These are phyloP conservation scores for Paecilomyces niveus DNA, from an alignment of 2,329 filamentous ascomycete genomes.

Conservation along the genomic window DNA sequence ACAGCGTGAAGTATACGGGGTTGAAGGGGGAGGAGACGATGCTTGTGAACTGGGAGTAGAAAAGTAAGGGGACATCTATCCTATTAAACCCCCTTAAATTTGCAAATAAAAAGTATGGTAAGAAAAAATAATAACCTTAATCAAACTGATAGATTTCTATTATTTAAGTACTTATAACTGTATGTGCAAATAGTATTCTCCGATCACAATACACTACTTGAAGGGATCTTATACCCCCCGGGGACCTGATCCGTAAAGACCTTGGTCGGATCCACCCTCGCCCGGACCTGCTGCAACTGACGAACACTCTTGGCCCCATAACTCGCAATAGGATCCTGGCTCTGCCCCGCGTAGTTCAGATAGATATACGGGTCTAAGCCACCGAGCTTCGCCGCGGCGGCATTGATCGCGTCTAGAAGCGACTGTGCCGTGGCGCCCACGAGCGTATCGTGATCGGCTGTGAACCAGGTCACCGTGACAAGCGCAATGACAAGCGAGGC, in stretches of 20 bases:
- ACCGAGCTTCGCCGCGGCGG: neutral
- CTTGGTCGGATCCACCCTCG: neutral
- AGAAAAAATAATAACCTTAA: too few species aligned
- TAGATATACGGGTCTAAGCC: conserved; percentile 1
- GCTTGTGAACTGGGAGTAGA: conserved; percentile 4
- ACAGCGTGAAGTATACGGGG: conserved; percentile 5
- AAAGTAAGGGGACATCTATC: too few species aligned
- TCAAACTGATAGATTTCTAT: neutral
- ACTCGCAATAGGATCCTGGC: conserved; percentile 2
- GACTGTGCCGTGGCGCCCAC: neutral
- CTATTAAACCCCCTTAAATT: too few species aligned
- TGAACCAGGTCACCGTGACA: neutral
- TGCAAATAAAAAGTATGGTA: too few species aligned
- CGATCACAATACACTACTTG: neutral
- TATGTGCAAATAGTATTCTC: neutral
- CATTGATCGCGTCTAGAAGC: neutral
- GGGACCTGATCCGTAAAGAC: conserved; percentile 2
- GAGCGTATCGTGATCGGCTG: neutral
- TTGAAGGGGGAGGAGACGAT: conserved; percentile 6
- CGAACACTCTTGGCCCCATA: conserved; percentile 1
- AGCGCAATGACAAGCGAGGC: conserved; percentile 1
- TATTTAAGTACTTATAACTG: neutral
- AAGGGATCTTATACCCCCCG: conserved; percentile 4
- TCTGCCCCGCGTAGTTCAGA: conserved; percentile 1
- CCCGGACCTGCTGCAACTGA: neutral